Evolutionary conservation across 768 basidiomycete genomes (phyloP), one percentile per base, ranked within the genome.

Genomic region (Cantharellus cinnabarinus): DNA sequence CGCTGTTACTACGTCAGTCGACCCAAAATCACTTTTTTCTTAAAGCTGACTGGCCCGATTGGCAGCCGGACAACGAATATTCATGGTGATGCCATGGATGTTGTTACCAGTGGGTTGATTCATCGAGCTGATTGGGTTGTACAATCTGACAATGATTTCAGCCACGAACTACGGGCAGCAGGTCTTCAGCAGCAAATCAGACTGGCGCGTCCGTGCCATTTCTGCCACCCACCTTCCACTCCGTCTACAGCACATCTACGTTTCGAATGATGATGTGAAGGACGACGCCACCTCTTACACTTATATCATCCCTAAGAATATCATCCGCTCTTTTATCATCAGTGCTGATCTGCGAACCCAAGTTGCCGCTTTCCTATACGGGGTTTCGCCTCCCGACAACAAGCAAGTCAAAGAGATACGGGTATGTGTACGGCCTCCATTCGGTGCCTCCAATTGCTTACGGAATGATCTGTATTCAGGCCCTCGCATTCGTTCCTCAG

Each of bases 401-500:
- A 85, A 88, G 63, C 91, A 93, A 70, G 95, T 99, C 62, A 95
- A 98, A 72, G 95, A 99, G 72, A 87, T 99, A 73, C 97, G 94
- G 75, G 77, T 78, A 52, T 53, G 69, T 44, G 37, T 57, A n/a
- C 63, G n/a, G 40, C 10, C 50, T 53, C 14, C 39, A 29, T 44
- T 29, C 29, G 44, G 34, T 41, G 48, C 37, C 10, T 50, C 14
- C 42, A 39, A 48, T 10, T 48, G 44, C 7, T 35, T 41, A 68
- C 5, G 5, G 58, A 4, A 61, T 63, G 15, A 59, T 62, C 52
- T 40, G 54, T 15, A 55, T 35, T 55, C 40, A 79, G 77, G 91
- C 90, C 34, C 74, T 99, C 55, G 91, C 79, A n/a, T 93, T 91
- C 84, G 79, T 89, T n/a, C 95, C 95, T 39, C 95, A 99, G 68